These are phyloP conservation scores for Niveomyces coronatus DNA, from an alignment of 2,329 filamentous ascomycete species.

Conservation along the genomic window DNA sequence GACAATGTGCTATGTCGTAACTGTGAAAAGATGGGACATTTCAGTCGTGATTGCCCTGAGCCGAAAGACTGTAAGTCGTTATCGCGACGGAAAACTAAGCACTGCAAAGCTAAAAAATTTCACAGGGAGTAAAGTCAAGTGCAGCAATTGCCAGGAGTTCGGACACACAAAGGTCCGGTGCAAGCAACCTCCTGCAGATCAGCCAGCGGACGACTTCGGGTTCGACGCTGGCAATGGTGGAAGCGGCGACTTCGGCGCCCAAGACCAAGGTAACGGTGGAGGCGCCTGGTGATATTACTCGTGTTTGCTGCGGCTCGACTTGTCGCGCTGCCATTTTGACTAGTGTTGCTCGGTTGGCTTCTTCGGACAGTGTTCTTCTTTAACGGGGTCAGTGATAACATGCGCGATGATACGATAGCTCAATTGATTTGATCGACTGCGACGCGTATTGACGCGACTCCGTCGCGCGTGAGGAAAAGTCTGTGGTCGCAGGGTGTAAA, in stretches of 20 bases:
- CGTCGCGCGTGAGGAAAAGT: too few relatives aligned
- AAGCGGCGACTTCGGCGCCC: conserved; percentile 1
- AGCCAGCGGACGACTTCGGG: conserved; percentile 2
- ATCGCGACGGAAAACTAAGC: background rate
- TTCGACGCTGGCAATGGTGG: conserved; percentile 2
- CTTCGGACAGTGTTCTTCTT: too few relatives aligned
- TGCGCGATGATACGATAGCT: too few relatives aligned
- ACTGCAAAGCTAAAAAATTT: conserved; percentile 12
- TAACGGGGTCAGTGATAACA: too few relatives aligned
- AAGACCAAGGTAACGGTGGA: background rate
- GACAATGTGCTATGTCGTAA: conserved; percentile 46
- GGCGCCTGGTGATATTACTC: background rate
- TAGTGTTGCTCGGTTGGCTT: too few relatives aligned
- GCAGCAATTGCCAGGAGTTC: conserved; percentile 27
- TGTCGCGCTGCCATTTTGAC: too few relatives aligned
- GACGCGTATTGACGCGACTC: too few relatives aligned
- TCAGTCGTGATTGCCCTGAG: conserved; percentile 51
- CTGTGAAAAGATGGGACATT: conserved; percentile 52
- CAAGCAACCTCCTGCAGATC: conserved; percentile 19
- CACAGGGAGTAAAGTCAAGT: conserved; percentile 30
- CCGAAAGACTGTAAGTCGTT: conserved; percentile 31
- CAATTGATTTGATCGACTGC: too few relatives aligned
- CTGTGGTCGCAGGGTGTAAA: too few relatives aligned
- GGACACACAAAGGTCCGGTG: conserved; percentile 30
- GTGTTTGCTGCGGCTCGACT: too few relatives aligned